Evolutionary conservation across 176 grass and related monocot genomes (phyloP), one percentile per base, ranked within the genome.

Genomic region (Elaeis guineensis): DNA sequence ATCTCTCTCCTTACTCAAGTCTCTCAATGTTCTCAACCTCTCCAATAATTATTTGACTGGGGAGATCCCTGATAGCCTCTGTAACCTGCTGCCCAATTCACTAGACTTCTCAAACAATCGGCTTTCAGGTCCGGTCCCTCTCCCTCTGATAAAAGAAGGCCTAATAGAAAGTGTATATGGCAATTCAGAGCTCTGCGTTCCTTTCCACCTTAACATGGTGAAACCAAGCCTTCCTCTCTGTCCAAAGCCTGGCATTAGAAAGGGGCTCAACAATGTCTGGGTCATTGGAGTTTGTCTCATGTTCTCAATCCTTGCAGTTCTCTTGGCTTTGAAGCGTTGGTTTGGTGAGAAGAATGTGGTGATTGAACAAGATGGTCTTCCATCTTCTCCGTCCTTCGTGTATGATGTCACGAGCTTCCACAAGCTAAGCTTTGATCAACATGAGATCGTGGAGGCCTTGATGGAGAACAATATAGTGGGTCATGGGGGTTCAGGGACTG

Each of bases 401-500:
- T 98, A 86, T 28, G 94, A 93, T 69, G 79, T 98, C 28, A 98
- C 71, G 24, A 98, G 71, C 76, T 98, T 98, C 87, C 94, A 89
- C 74, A 93, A 81, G 66, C 79, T 89, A 9, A 98, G 19, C 57
- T 98, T 98, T 63, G 79, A 98, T 30, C 82, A 84, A 78, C 85
- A 98, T 32, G 88, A 98, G 82, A 98, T 98, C 48, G 54, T 98
- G 15, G 85, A 93, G 72, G 84, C 94, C 30, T 71, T 98, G 19
- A 89, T 89, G 32, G 88, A 98, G 3, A 98, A 86, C 67, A 98
- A 98, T 70, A 93, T 98, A 75, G 82, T 98, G 2, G 85, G 85
- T 0, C 85, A 93, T 21, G 85, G 88, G 0, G 88, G 94, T 0
- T 98, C 93, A 1, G 88, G 88, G 0, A 93, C 85, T 0, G 94